Base-by-base conservation (phyloP, 1,284 basidiomycete genomes). In the Malassezia cuniculi region DNA sequence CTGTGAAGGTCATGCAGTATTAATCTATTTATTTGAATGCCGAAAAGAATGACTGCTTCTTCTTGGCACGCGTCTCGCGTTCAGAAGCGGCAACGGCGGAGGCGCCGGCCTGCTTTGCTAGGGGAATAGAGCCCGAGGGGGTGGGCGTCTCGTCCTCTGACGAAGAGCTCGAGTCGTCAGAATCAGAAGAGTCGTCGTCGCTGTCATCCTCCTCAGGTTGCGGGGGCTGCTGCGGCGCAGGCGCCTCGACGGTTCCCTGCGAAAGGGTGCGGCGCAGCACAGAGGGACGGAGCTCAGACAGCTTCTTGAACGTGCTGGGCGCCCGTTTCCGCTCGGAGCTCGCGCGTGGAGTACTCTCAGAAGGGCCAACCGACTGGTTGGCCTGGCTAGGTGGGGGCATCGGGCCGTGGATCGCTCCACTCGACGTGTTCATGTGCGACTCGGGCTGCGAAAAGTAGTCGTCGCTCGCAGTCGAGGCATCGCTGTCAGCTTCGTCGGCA, bases 261-360 rank as follows among this genome's bases (percentile, higher is more conserved):
- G 55, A 58, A 5, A 55, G 28, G 12, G 50, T 50, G 26, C 52
- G 50, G 12, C 55, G 55, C 20, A 58, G 34, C 3, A 39, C 41
- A 1, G 50, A 41, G 3, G 56, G 56, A 4, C 48, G 47, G 6
- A 58, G 54, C 5, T 58, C 54, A 20, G 56, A 56, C 8, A 58
- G 36, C 10, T 53, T 45, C 9, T 47, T 45, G 18, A 56, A 56
- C 0, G 52, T 34, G 4, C 52, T 44, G 12, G 50, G 36, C 28
- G 36, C 26, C 22, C 22, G 22, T 6, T 6, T 11, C 7, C 22
- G 22, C 22, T 24, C 7, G 22, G 7, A 6, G 22, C 22, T 24
- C 22, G 22, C 22, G 22, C 22, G 37, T 6, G 42, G 42, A 12
- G 42, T 45, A 22, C 42, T 45, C 18, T 39, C 36, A 8, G 26